These are phyloP conservation scores for Fusarium newnesense DNA, from an alignment of 2,329 filamentous ascomycete species.

Conservation along the genomic window DNA sequence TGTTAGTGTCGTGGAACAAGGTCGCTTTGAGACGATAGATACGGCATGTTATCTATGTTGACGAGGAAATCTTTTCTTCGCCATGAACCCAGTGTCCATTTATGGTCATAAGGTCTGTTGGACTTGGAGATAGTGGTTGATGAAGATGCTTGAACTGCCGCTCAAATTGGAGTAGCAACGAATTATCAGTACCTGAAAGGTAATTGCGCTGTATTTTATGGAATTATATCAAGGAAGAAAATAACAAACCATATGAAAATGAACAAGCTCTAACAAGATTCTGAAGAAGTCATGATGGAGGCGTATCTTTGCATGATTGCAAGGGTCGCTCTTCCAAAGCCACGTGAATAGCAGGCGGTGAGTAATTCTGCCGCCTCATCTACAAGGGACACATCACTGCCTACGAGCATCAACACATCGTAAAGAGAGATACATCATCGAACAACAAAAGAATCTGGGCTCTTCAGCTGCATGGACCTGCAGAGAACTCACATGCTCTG, in stretches of 20 bases:
- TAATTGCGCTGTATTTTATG: background rate
- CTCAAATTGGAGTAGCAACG: too few species aligned
- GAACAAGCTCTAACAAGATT: background rate
- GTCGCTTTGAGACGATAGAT: background rate
- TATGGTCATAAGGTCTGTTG: background rate
- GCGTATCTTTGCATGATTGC: constrained; percentile 6
- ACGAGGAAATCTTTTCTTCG: background rate
- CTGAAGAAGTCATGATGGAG: constrained; percentile 8
- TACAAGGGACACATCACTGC: constrained; percentile 47
- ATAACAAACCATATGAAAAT: background rate
- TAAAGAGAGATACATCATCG: constrained; percentile 29
- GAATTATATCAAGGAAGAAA: background rate
- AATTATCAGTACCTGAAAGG: background rate
- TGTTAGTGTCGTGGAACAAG: background rate
- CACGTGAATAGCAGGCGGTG: constrained; percentile 45
- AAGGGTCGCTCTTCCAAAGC: constrained; percentile 1
- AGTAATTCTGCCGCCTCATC: constrained; percentile 45
- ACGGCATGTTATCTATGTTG: background rate
- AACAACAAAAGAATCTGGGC: constrained; percentile 18
- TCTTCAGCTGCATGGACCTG: constrained; percentile 43
- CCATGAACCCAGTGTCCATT: background rate
- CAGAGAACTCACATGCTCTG: constrained; percentile 36
- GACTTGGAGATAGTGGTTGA: background rate
- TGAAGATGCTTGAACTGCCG: background rate
- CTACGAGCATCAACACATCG: constrained; percentile 32